phyloP scores from a whole-genome alignment of 441 rosid species.

The Pelargonium myrrhifolium region DNA sequence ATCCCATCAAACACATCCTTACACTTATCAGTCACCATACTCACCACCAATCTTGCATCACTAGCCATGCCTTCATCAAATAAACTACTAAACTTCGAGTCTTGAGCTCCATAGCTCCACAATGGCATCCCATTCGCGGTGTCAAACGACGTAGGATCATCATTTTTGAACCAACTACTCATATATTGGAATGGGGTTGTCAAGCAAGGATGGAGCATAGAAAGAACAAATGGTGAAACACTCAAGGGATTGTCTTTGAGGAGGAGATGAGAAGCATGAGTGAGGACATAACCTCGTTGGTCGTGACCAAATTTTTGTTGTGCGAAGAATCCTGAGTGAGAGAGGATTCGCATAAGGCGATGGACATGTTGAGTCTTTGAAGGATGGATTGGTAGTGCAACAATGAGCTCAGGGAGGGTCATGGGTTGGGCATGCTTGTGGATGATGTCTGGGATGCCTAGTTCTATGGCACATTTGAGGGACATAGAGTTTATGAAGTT shows the following conservation, averaged over 20 bases:
- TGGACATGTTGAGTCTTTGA: conserved; percentile 10
- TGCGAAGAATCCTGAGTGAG: conserved; percentile 28
- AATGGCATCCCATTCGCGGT: conserved; percentile 19
- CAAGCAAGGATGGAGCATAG: conserved; percentile 24
- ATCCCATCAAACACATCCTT: too few relatives aligned
- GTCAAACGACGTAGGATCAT: conserved; percentile 20
- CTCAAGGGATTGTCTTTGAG: conserved; percentile 18
- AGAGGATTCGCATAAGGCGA: conserved; percentile 28
- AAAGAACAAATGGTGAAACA: conserved; percentile 5
- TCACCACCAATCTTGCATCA: conserved; percentile 22
- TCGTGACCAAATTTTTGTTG: neutral
- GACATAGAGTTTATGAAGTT: conserved; percentile 16
- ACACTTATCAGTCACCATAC: conserved; percentile 6
- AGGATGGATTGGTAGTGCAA: conserved; percentile 9
- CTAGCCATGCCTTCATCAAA: conserved; percentile 33
- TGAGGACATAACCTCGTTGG: conserved; percentile 18
- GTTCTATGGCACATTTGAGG: conserved; percentile 20
- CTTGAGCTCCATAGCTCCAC: conserved; percentile 20
- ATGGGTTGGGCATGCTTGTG: conserved; percentile 15
- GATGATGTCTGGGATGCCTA: conserved; percentile 16
- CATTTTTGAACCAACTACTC: conserved; percentile 21
- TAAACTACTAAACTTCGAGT: conserved; percentile 6
- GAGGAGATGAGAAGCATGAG: conserved; percentile 18
- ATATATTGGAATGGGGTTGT: conserved; percentile 17
- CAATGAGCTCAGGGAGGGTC: conserved; percentile 3